Base-by-base conservation (phyloP, 257 asterid species). In the Verbascum thapsus region DNA sequence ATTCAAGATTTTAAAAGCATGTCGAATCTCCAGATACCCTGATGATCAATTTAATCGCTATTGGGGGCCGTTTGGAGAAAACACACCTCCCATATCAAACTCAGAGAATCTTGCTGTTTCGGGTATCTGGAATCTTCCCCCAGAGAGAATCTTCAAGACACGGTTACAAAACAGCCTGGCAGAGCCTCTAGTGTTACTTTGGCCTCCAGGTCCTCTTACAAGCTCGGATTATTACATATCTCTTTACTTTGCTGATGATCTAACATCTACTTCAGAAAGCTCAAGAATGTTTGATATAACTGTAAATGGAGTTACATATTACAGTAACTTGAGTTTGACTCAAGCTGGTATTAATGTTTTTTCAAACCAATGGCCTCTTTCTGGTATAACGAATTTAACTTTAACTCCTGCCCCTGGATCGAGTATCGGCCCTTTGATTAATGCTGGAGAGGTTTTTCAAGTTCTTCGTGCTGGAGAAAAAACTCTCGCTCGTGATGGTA, bases 51-150 rank as follows among this genome's bases (percentile, higher is more conserved):
- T 85, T 70, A 81, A 90, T 61, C 96, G 99, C 39, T 84, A 69
- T 62, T 94, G 99, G 99, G 77, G 54, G 26, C 92, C 97, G 3
- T 82, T 82, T 61, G 90, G 92, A 64, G 75, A 44, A 43, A 76
- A 71, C 17, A 78, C 74, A 18, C 76, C 81, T 59, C 72, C 81
- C 42, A 64, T 75, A 37, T 66, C 81, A 18, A 72, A 63, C 61
- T 50, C 62, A 60, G 70, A 18, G 44, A 72, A 74, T 61, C 83
- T 87, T 17, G 71, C 82, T 2, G 84, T 77, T 55, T 84, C 97
- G 3, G 95, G 96, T 41, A 83, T 94, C 76, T 94, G 99, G 99
- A 94, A 90, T 76, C 67, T 78, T 13, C 99, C 99, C 5, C 97
- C 99, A 13, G 47, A 58, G 1, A 81, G 67, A 70, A 83, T 94